Evolutionary conservation across 2,329 filamentous ascomycete genomes (phyloP).

Genomic region (Zymoseptoria pseudotritici): DNA sequence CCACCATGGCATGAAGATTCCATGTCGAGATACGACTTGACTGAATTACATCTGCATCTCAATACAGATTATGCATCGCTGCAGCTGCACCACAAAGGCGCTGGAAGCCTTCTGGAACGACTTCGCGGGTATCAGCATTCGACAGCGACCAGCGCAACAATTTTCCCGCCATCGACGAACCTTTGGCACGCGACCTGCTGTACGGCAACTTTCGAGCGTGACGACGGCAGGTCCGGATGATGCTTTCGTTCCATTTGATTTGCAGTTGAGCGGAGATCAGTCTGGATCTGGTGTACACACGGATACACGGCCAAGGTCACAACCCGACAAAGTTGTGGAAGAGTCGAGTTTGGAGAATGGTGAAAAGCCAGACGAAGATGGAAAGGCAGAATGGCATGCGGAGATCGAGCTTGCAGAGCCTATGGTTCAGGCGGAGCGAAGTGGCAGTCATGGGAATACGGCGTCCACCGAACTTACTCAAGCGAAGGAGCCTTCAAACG

Average conservation of each 20-base stretch:
- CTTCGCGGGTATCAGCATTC: constrained; percentile 17
- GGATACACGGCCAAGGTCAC: neutral
- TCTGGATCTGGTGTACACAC: neutral
- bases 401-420: neutral
- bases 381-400: constrained; percentile 1
- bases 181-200: constrained; percentile 8
- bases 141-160: constrained; percentile 11
- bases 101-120: constrained; percentile 20
- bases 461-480: neutral
- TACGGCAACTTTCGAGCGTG: constrained; percentile 5
- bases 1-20: neutral
- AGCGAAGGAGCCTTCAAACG: neutral
- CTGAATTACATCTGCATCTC: neutral
- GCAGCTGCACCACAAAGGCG: constrained; percentile 17
- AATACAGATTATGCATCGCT: constrained; percentile 10
- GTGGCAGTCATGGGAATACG: neutral
- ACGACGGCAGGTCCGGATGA: constrained; percentile 5
- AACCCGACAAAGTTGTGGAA: neutral
- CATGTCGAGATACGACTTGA: neutral
- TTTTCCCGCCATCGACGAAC: constrained; percentile 8
- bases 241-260: constrained; percentile 11
- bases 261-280: neutral
- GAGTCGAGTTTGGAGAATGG: neutral
- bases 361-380: neutral
- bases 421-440: neutral